Base-by-base conservation (phyloP, 306 rosid genomes). In the Mimosa bimucronata region DNA sequence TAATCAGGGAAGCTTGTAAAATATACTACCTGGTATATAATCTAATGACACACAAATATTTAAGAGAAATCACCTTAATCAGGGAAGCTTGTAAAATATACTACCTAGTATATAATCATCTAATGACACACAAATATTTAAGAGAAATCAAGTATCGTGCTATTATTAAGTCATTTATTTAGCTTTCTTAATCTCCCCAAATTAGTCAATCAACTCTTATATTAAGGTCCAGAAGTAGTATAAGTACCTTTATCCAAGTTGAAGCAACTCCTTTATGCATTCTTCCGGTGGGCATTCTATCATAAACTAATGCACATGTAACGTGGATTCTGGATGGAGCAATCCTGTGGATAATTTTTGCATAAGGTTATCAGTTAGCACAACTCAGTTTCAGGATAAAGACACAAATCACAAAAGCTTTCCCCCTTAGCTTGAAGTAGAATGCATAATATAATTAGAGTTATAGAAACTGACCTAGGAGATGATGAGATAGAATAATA, bases 401-500 rank as follows among this genome's bases (percentile, higher is more conserved):
- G 12, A 64, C 40, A 55, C 65, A 30, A 6, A 34, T 48, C 74
- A 77, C 28, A 73, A n/a, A 31, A 71, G 65, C 80, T 15, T 79
- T 71, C 66, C 58, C n/a, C 31, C 62, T 34, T 46, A 78, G 41
- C 28, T 55, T 71, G 19, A 34, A 14, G 76, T 41, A 68, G 50
- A 55, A 53, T 38, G 69, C 44, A 26, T 5, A 14, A 29, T 68
- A 41, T 74, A 69, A 18, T 34, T 26, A 44, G 58, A 61, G 66
- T 21, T 45, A 64, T 23, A 68, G 66, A 68, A 30, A 79, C 67
- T 77, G 68, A 87, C 99, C 90, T 90, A 19, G 99, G 94, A 70
- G 99, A 96, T 38, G 99, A 96, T 44, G 99, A 96, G 75, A 96
- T 96, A 70, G 99, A 96, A 80, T 96, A 96, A 86, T 73, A 96